Evolutionary conservation across 106 monocot species (phyloP), one percentile per base, ranked within the genome.

Genomic region (Amphibolis antarctica): DNA sequence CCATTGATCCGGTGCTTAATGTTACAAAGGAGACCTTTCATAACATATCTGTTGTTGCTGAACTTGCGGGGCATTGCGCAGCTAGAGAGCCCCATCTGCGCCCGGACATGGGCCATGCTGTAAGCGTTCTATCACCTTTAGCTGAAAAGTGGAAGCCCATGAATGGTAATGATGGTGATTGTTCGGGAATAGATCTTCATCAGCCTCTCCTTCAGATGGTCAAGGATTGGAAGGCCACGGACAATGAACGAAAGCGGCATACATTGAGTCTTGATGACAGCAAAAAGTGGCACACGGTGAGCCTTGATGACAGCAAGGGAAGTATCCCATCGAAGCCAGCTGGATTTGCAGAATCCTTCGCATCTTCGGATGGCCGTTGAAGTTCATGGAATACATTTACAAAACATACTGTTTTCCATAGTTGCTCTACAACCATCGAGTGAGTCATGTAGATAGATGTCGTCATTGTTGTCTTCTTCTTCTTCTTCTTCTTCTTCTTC

Each of bases 311-410:
- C 63, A 81, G 78, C 17, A 66, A 78, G 28, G 71, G 67, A 49
- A 81, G 85, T 60, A 76, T 78, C 14, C 72, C 81, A 3, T 74
- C 78, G 14, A 76, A 75, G 44, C 85, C 81, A 12, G 27, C 71
- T 10, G 81, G 85, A 5, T 78, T 85, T 57, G 76, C 81, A 0
- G 76, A 83, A 23, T 79, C 83, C 17, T 83, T 83, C 62, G 73
- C 83, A 1, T 83, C 79, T 15, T 48, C 78, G 18, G 83, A 83
- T 31, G 83, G 79, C 1, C 65, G 72, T 42, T 73, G 63, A 72
- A 55, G 29, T 48, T 10, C 4, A 17, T 49, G 12, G 3, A 18
- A 36, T 20, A 43, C 36, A 61, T 1, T 42, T 43, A 25, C n/a
- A 12, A 19, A 9, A 18, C 10, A 42, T 43, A 15, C 9, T 13